A percentile compares a stretch with the other conserved stretches of the same genome.
Evolutionary conservation across 2,329 filamentous ascomycete genomes (phyloP).

Genomic region (Alternaria alternata): DNA sequence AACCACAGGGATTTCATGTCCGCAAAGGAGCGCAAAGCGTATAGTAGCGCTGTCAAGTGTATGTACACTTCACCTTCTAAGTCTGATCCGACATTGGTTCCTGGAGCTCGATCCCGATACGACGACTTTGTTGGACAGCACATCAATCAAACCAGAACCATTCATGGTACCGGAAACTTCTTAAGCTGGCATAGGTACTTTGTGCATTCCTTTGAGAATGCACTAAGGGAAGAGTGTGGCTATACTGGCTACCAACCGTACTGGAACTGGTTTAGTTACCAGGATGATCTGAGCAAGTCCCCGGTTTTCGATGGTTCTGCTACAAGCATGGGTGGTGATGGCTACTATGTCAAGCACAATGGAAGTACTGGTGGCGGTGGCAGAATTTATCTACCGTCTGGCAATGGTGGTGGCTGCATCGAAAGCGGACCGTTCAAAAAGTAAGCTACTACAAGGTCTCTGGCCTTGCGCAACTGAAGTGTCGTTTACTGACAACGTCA

Average conservation of each 20-base stretch:
- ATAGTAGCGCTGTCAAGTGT: conserved; percentile 32
- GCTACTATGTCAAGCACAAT: conserved; percentile 14
- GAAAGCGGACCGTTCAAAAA: conserved; percentile 32
- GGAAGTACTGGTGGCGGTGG: conserved; percentile 24
- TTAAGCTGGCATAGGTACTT: conserved; percentile 51
- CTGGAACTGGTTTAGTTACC: conserved; percentile 57
- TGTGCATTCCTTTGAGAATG: conserved; percentile 47
- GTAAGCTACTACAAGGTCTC: conserved; percentile 25
- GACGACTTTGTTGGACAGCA: conserved; percentile 40
- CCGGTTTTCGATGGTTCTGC: conserved; percentile 37
- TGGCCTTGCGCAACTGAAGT: neutral
- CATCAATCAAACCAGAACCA: conserved; percentile 27
- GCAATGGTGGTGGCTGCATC: conserved; percentile 36
- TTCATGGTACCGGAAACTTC: conserved; percentile 33
- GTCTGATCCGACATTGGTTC: conserved; percentile 16
- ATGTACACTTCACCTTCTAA: conserved; percentile 23
- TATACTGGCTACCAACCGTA: conserved; percentile 53
- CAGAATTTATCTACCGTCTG: conserved; percentile 13
- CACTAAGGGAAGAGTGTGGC: conserved; percentile 50
- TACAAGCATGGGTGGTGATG: conserved; percentile 48
- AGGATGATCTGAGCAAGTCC: conserved; percentile 36
- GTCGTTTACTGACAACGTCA: neutral
- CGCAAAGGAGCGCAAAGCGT: conserved; percentile 24
- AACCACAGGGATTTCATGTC: neutral
- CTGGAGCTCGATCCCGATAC: conserved; percentile 34